Conservation (phyloP, 2,329 filamentous ascomycete species). For the Aspergillus carbonarius region DNA sequence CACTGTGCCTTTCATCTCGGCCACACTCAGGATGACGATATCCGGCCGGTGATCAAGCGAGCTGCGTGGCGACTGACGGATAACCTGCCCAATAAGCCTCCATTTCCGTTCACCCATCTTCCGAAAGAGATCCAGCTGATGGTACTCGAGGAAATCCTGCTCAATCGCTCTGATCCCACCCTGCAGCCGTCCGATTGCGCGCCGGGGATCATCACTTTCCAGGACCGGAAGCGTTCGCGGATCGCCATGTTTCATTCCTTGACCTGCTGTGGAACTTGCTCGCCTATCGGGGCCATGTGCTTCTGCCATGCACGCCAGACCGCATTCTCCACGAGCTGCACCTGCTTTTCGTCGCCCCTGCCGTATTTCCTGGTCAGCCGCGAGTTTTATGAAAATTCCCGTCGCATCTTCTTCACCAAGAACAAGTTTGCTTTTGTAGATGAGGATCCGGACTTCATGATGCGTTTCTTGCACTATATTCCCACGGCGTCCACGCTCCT, state of each 20-base stretch:
- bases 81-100: conserved; percentile 6
- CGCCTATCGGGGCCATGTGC: conserved; percentile 18
- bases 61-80: conserved; percentile 19
- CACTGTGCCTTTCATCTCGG: conserved; percentile 24
- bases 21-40: conserved; percentile 12
- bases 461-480: conserved; percentile 20
- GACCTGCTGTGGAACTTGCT: conserved; percentile 26
- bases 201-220: conserved; percentile 14
- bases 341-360: conserved; percentile 23
- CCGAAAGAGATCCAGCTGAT: conserved; percentile 31
- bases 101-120: conserved; percentile 24
- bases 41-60: conserved; percentile 15
- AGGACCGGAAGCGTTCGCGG: conserved; percentile 16
- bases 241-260: conserved; percentile 2
- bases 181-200: conserved; percentile 7
- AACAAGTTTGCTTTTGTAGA: conserved; percentile 24
- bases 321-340: conserved; percentile 25
- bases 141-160: conserved; percentile 21
- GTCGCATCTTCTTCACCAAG: conserved; percentile 22
- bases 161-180: conserved; percentile 16
- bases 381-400: conserved; percentile 23
- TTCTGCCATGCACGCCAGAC: conserved; percentile 24
- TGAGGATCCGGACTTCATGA: conserved; percentile 23
- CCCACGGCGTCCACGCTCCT: conserved; percentile 19
- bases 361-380: conserved; percentile 27